Evolutionary conservation across 2,329 filamentous ascomycete genomes (phyloP).

Genomic region (Emericellopsis cladophorae): DNA sequence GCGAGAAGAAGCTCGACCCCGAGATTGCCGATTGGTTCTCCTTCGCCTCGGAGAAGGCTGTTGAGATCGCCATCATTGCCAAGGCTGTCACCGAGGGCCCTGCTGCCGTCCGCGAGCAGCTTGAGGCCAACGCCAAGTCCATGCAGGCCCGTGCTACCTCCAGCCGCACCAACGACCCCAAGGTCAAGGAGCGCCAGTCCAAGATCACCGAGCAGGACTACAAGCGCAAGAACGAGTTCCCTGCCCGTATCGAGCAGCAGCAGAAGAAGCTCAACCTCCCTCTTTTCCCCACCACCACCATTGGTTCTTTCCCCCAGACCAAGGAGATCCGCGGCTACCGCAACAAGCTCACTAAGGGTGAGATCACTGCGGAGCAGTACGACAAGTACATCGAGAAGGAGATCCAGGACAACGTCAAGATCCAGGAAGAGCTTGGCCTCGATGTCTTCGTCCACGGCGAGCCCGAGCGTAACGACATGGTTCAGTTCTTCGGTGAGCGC

Average conservation of each 20-base stretch:
- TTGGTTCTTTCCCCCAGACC: slow-evolving; percentile 98
- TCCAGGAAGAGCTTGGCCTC: slow-evolving; percentile 95
- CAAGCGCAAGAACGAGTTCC: slow-evolving; percentile 86
- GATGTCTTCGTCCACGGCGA: slow-evolving; percentile 98
- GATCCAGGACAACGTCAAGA: slow-evolving; percentile 87
- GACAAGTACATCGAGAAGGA: slow-evolving; percentile 99
- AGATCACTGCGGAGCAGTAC: slow-evolving; percentile 85
- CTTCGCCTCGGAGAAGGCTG: slow-evolving; percentile 89
- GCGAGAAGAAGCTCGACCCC: slow-evolving; percentile 93
- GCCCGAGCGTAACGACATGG: slow-evolving; percentile 99
- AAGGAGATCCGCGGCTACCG: slow-evolving; percentile 94
- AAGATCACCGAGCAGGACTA: slow-evolving; percentile 76
- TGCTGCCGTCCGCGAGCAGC: slow-evolving; percentile 70
- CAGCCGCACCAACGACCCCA: slow-evolving; percentile 89
- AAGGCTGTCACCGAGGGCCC: slow-evolving; percentile 94
- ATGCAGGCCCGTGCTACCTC: slow-evolving; percentile 84
- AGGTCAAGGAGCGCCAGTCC: slow-evolving; percentile 92
- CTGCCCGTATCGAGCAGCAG: slow-evolving; percentile 73
- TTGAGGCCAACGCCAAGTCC: slow-evolving; percentile 95
- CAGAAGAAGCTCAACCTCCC: slow-evolving; percentile 88
- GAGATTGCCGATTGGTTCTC: slow-evolving; percentile 98
- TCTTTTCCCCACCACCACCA: slow-evolving; percentile 97
- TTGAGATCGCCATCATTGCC: slow-evolving; percentile 83
- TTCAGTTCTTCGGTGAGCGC: slow-evolving; percentile 98
- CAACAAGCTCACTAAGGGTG: slow-evolving; percentile 98